Base-by-base conservation (phyloP, 306 rosid species). In the Glycine soja region DNA sequence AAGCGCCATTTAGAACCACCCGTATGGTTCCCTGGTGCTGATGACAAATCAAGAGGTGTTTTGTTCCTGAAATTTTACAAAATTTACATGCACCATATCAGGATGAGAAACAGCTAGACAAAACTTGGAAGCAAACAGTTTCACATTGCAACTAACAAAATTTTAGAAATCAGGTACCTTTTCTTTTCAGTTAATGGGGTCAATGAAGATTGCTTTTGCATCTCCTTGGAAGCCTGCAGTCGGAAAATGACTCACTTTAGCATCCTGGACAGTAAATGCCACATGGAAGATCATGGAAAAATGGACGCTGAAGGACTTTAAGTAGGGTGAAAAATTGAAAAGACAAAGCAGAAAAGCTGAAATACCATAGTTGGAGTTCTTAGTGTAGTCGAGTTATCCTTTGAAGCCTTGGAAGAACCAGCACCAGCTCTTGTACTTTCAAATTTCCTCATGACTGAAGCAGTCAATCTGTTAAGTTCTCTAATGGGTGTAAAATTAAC, bases 151-250 rank as follows among this genome's bases (percentile, higher is more conserved):
- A 9, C 10, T 46, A 71, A 56, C 47, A 78, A 53, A 8, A 14
- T 63, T 18, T 12, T 53, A 36, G 57, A n/a, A 50, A 72, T 80
- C 57, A 78, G 46, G 12, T 75, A 93, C 99, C 96, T 87, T 90
- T 71, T 89, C 72, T 78, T 89, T 86, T 90, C 98, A 62, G 98
- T 89, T 86, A 88, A 80, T 65, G 99, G 97, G n/a, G 98, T 93
- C 77, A 85, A 66, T 72, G 90, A 68, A 79, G 87, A 70, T 82
- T 83, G 89, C 84, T 82, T 90, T 16, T 63, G 87, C 19, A 24
- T 45, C 70, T 81, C 93, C 50, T 80, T 93, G 24, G 85, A 77
- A 70, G 74, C 91, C 98, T 93, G 83, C 42, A 83, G 47, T 70
- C 51, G 19, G 8, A 87, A 76, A 19, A 76, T 24, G 43, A 74